phyloP scores from a whole-genome alignment of 2,329 filamentous ascomycete genomes.

The Chrysoporthe puriensis region DNA sequence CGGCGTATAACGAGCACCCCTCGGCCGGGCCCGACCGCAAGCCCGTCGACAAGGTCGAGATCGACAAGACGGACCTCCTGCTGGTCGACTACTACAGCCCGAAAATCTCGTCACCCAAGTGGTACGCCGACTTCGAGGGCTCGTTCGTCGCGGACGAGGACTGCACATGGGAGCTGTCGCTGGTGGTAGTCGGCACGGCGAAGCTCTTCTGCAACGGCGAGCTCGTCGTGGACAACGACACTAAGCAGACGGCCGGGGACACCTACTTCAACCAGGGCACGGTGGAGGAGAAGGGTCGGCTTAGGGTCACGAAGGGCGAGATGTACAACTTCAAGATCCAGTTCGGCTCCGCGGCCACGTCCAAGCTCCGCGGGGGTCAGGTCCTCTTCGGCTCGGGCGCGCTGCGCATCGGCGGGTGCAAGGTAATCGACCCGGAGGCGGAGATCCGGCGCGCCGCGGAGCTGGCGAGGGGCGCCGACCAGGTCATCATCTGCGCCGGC shows the following conservation, averaged over 20 bases:
- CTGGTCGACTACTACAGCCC: conserved; percentile 57
- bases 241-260: conserved; percentile 61
- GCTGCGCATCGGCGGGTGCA: conserved; percentile 64
- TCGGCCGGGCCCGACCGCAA: conserved; percentile 47
- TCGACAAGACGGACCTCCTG: conserved; percentile 53
- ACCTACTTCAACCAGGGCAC: conserved; percentile 64
- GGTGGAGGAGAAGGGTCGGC: conserved; percentile 57
- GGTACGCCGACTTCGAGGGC: conserved; percentile 66
- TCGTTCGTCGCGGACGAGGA: conserved; percentile 63
- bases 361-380: conserved; percentile 51
- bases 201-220: conserved; percentile 66
- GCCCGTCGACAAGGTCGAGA: conserved; percentile 53
- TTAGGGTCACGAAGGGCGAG: conserved; percentile 55
- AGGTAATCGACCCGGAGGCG: conserved; percentile 58
- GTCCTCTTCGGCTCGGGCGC: conserved; percentile 62
- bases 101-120: conserved; percentile 54
- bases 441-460: conserved; percentile 69
- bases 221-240: conserved; percentile 67
- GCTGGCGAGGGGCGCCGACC: conserved; percentile 70
- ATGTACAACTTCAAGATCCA: conserved; percentile 58
- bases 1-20: conserved; percentile 63
- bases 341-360: conserved; percentile 56
- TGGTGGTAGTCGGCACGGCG: conserved; percentile 68
- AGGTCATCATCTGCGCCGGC: conserved; percentile 78
- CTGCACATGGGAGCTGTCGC: conserved; percentile 65